These are phyloP conservation scores for Debaryomyces sp. DNA, from an alignment of 1,139 yeast genomes.

Conservation along the genomic window DNA sequence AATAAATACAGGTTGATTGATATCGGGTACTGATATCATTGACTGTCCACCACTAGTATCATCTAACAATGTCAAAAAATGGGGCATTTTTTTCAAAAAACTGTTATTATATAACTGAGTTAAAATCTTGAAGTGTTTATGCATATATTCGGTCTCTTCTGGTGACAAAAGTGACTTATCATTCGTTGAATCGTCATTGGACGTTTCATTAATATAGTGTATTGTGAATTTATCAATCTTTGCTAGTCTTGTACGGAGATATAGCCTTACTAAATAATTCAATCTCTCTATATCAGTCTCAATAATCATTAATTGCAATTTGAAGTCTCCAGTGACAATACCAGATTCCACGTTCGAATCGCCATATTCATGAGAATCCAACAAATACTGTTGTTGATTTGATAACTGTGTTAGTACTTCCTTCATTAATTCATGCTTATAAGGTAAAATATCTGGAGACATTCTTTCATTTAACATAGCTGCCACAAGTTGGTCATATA, in stretches of 20 bases:
- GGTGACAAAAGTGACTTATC: conserved; percentile 44
- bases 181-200: conserved; percentile 25
- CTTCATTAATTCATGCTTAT: conserved; percentile 60
- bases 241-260: conserved; percentile 72
- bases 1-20: conserved; percentile 75
- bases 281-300: conserved; percentile 92
- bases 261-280: conserved; percentile 76
- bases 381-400: conserved; percentile 71
- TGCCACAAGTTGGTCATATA: conserved; percentile 48
- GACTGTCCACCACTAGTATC: conserved; percentile 75
- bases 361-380: conserved; percentile 57
- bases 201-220: conserved; percentile 44
- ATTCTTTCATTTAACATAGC: conserved; percentile 85
- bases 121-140: conserved; percentile 63
- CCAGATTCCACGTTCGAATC: conserved; percentile 44
- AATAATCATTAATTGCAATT: conserved; percentile 76
- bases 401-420: conserved; percentile 61
- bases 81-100: conserved; percentile 70
- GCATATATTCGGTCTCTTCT: conserved; percentile 65
- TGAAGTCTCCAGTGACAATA: conserved; percentile 60
- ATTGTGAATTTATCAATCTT: conserved; percentile 74
- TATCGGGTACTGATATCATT: conserved; percentile 80
- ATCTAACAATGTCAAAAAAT: conserved; percentile 67
- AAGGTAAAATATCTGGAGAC: conserved; percentile 82
- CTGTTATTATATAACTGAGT: conserved; percentile 67